Conservation (phyloP, 192 early-diverging fungal genomes). For the Backusella liffmaniae region DNA sequence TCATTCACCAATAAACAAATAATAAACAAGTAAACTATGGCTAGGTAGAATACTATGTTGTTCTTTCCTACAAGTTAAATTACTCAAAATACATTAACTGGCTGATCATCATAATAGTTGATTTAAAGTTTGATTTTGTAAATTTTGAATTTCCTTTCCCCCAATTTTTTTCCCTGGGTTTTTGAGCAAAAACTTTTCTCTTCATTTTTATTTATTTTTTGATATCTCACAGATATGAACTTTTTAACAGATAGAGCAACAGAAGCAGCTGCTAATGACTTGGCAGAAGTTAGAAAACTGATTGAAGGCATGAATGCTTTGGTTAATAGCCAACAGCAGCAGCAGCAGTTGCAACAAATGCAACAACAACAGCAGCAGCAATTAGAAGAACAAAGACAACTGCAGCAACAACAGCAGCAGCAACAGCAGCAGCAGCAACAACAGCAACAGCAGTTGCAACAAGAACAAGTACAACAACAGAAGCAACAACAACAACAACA, state of each 20-base stretch:
- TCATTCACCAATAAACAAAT: not conserved
- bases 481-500: not conserved
- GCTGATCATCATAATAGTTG: too few relatives aligned
- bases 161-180: not conserved
- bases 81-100: not conserved
- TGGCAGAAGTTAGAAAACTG: conserved; percentile 38
- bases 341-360: conserved; percentile 29
- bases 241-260: conserved; percentile 19
- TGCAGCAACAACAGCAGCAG: not conserved
- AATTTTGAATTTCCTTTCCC: not conserved
- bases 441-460: not conserved
- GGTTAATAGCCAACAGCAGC: conserved; percentile 26
- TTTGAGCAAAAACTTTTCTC: not conserved
- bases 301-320: conserved; percentile 41
- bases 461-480: not conserved
- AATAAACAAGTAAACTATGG: not conserved
- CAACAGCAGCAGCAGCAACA: not conserved
- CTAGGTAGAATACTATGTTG: too few relatives aligned
- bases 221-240: not conserved
- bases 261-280: conserved; percentile 31
- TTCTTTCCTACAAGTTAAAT: not conserved
- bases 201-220: conserved; percentile 1
- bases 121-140: not conserved
- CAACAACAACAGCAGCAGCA: conserved; percentile 19
- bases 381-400: not conserved